phyloP scores from a whole-genome alignment of 495 filamentous ascomycete species.

The Penicillium psychrofluorescens region DNA sequence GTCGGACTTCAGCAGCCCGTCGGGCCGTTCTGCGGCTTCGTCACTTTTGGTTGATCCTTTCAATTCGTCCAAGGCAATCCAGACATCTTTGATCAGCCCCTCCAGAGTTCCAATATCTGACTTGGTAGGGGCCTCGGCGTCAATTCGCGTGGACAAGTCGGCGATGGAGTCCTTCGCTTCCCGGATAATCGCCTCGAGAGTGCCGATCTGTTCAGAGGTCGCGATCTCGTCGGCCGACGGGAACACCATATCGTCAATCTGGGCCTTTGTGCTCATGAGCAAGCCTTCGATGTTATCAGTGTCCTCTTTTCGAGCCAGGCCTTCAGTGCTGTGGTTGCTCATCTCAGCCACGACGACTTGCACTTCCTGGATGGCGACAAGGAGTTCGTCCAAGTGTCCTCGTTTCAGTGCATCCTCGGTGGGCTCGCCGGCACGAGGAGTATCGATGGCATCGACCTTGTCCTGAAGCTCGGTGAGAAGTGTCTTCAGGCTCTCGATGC shows the following conservation, averaged over 20 bases:
- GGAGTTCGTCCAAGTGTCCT: slow-evolving; percentile 54
- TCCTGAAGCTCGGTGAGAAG: slow-evolving; percentile 73
- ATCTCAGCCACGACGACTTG: slow-evolving; percentile 48
- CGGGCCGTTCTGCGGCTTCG: slow-evolving; percentile 51
- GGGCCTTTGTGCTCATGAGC: slow-evolving; percentile 73
- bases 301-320: slow-evolving; percentile 59
- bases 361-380: slow-evolving; percentile 49
- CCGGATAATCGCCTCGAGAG: slow-evolving; percentile 59
- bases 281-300: slow-evolving; percentile 84
- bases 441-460: slow-evolving; percentile 77
- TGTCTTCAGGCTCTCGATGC: slow-evolving; percentile 75
- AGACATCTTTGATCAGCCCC: slow-evolving; percentile 66
- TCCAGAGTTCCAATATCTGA: slow-evolving; percentile 73
- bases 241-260: slow-evolving; percentile 69
- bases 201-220: slow-evolving; percentile 69
- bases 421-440: slow-evolving; percentile 41
- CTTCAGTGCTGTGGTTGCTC: slow-evolving; percentile 25
- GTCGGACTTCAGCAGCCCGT: slow-evolving; percentile 69
- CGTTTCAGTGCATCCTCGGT: slow-evolving; percentile 40
- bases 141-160: slow-evolving; percentile 48
- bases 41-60: slow-evolving; percentile 46
- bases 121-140: slow-evolving; percentile 59
- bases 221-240: slow-evolving; percentile 52
- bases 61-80: slow-evolving; percentile 66
- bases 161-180: slow-evolving; percentile 65